phyloP scores from a whole-genome alignment of 257 asterid genomes.

The Asclepias syriaca region DNA sequence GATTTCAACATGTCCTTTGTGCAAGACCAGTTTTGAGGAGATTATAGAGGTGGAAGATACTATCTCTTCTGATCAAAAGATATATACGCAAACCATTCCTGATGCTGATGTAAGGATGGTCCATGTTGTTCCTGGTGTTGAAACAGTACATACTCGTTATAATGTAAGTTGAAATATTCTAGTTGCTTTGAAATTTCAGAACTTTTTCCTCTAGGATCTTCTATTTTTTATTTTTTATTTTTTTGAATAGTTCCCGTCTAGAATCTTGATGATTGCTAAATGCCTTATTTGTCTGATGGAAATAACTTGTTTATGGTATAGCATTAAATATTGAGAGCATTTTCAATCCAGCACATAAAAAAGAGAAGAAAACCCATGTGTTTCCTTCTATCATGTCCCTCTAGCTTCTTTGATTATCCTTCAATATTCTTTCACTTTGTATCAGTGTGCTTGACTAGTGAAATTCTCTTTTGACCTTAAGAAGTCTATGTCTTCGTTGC shows the following conservation, averaged over 20 bases:
- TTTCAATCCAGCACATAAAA: background rate
- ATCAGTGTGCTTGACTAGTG: background rate
- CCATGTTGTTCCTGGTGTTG: conserved; percentile 53
- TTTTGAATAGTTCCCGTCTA: background rate
- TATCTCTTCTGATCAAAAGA: conserved; percentile 69
- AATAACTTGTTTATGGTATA: background rate
- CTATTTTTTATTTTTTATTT: background rate
- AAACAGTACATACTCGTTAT: conserved; percentile 26
- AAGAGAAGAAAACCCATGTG: background rate
- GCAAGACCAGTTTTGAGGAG: conserved; percentile 71
- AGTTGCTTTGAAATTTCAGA: background rate
- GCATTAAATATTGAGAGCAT: background rate
- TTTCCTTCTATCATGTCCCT: background rate
- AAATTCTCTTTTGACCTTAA: background rate
- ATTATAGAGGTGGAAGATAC: conserved; percentile 72
- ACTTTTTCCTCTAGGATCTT: background rate
- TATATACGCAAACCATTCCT: conserved; percentile 76
- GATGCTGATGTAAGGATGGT: conserved; percentile 34
- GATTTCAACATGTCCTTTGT: conserved; percentile 74
- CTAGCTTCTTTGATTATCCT: background rate
- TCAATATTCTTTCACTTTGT: background rate
- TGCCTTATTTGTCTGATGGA: background rate
- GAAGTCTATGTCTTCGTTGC: background rate
- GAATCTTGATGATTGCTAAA: background rate
- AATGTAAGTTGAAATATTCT: conserved; percentile 40